These are phyloP conservation scores for Penicillium alfredii DNA, from an alignment of 495 filamentous ascomycete species.

Conservation along the genomic window DNA sequence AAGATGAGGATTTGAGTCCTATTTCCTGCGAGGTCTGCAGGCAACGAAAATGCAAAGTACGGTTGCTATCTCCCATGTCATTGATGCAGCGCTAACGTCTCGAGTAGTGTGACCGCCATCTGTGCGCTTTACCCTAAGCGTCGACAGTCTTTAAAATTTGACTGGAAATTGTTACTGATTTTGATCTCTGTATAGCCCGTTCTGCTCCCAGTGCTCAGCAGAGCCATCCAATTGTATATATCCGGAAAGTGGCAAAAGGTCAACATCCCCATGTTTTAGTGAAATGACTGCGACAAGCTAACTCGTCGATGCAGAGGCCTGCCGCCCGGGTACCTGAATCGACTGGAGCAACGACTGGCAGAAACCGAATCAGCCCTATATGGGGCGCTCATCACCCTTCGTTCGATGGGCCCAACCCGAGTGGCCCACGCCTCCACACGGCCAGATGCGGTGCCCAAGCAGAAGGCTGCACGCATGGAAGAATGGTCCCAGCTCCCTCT, in stretches of 20 bases:
- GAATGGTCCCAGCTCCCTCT: conserved; percentile 25
- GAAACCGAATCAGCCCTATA: conserved; percentile 27
- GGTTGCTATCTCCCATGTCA: neutral
- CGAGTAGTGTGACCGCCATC: conserved; percentile 21
- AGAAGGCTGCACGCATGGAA: conserved; percentile 23
- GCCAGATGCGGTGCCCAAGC: conserved; percentile 10
- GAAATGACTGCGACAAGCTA: conserved; percentile 1
- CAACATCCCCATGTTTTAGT: neutral
- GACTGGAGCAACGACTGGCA: conserved; percentile 24
- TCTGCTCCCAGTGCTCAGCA: conserved; percentile 24
- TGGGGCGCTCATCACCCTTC: conserved; percentile 20
- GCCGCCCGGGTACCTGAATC: conserved; percentile 25
- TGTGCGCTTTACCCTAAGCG: conserved; percentile 17
- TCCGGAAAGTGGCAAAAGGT: conserved; percentile 28
- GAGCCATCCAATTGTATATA: conserved; percentile 26
- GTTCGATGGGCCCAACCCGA: conserved; percentile 8
- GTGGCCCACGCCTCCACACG: conserved; percentile 11
- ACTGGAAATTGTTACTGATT: too few species aligned
- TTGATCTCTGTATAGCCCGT: conserved; percentile 13
- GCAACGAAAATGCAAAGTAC: conserved; percentile 28
- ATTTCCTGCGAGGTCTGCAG: conserved; percentile 28
- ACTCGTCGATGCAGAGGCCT: conserved; percentile 14
- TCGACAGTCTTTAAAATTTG: too few species aligned
- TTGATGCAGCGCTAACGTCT: conserved; percentile 2
- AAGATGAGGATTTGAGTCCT: conserved; percentile 7